A percentile compares a stretch with the other conserved stretches of the same genome.
Conservation (phyloP, 345 rosid species). For the Murraya paniculata region DNA sequence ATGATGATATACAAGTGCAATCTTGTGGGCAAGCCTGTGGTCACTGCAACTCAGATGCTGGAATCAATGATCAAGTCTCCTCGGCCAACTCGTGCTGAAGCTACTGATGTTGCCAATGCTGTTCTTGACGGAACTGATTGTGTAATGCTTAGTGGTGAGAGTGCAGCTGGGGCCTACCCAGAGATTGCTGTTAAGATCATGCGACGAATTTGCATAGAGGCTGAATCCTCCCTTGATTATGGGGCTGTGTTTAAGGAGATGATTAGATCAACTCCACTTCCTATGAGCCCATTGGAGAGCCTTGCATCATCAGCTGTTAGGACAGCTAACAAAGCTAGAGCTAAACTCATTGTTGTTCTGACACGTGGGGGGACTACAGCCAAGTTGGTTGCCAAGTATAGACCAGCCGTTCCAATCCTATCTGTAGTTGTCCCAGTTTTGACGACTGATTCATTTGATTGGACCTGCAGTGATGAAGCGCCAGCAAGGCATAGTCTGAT, state of each 20-base stretch:
- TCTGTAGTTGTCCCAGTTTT: slow-evolving; percentile 82
- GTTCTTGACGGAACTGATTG: slow-evolving; percentile 92
- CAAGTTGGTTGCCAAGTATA: slow-evolving; percentile 84
- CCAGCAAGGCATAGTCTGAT: slow-evolving; percentile 91
- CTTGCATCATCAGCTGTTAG: slow-evolving; percentile 93
- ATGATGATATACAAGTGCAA: slow-evolving; percentile 97
- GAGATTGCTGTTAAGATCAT: slow-evolving; percentile 85
- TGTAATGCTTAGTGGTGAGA: slow-evolving; percentile 92
- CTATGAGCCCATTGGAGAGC: slow-evolving; percentile 94
- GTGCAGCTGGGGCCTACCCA: slow-evolving; percentile 87
- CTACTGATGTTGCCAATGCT: slow-evolving; percentile 92
- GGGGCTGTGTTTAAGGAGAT: slow-evolving; percentile 75
- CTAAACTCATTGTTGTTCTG: slow-evolving; percentile 80
- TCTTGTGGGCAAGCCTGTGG: slow-evolving; percentile 87
- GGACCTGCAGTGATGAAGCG: slow-evolving; percentile 83
- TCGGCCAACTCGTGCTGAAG: slow-evolving; percentile 90
- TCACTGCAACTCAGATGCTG: slow-evolving; percentile 91
- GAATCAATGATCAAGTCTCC: slow-evolving; percentile 96
- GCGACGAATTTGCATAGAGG: slow-evolving; percentile 79
- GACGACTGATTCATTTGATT: slow-evolving; percentile 85
- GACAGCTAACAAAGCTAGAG: slow-evolving; percentile 83
- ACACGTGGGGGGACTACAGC: slow-evolving; percentile 93
- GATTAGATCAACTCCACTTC: slow-evolving; percentile 85
- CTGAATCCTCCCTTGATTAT: slow-evolving; percentile 84
- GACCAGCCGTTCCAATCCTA: slow-evolving; percentile 91